Conservation (phyloP, 306 rosid species). For the Cucumis sativus region DNA sequence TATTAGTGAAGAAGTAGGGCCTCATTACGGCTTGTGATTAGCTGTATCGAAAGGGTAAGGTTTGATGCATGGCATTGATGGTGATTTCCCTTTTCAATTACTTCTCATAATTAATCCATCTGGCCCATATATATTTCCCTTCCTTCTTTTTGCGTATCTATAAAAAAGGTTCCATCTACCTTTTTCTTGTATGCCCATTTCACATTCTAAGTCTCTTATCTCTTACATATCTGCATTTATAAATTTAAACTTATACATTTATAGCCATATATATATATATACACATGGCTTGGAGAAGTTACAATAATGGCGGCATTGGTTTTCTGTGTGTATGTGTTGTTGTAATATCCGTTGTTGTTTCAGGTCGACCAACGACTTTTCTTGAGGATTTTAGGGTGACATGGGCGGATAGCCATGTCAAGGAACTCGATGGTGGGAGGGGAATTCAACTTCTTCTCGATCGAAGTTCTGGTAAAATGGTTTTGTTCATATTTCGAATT, state of each 20-base stretch:
- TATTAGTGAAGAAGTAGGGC: constrained; percentile 33
- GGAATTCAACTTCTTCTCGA: constrained; percentile 73
- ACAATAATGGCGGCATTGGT: neutral
- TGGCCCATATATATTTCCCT: neutral
- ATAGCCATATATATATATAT: too few species aligned
- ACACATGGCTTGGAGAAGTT: neutral
- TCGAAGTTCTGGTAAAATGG: constrained; percentile 61
- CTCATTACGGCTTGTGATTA: constrained; percentile 38
- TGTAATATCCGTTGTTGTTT: constrained; percentile 17
- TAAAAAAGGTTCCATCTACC: neutral
- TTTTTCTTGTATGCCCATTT: neutral
- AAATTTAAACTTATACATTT: too few species aligned
- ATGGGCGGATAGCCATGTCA: constrained; percentile 68
- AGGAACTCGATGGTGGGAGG: constrained; percentile 64
- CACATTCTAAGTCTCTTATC: neutral
- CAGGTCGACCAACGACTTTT: constrained; percentile 69
- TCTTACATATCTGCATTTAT: too few species aligned
- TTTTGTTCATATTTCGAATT: neutral
- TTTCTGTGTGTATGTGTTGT: constrained; percentile 17
- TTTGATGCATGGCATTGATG: neutral
- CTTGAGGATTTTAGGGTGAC: constrained; percentile 50
- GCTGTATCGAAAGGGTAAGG: constrained; percentile 65
- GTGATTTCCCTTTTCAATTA: constrained; percentile 13
- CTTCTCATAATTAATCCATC: too few species aligned
- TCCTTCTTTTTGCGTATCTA: constrained; percentile 8